phyloP scores from a whole-genome alignment of 257 asterid genomes.

The Vinca minor region DNA sequence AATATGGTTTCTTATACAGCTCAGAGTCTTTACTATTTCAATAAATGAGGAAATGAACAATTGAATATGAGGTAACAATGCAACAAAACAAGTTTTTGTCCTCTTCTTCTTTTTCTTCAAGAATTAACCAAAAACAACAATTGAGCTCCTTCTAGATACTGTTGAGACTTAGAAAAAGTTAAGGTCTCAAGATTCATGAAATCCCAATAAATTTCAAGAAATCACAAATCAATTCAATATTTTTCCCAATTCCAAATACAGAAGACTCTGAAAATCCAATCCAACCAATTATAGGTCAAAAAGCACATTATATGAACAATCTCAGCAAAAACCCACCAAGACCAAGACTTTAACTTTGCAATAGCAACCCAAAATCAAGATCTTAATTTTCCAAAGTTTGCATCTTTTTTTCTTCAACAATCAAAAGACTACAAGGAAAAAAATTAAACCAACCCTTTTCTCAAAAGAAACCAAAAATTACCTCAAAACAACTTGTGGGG shows the following conservation, averaged over 20 bases:
- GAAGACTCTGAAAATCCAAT: slow-evolving; percentile 7
- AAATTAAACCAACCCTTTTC: slow-evolving; percentile 22
- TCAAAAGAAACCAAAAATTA: slow-evolving; percentile 8
- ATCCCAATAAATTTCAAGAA: slow-evolving; percentile 7
- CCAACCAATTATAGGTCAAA: slow-evolving; percentile 17
- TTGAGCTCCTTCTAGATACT: too few relatives aligned
- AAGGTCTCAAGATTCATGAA: neutral
- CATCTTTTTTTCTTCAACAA: slow-evolving; percentile 20
- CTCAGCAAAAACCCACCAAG: slow-evolving; percentile 16
- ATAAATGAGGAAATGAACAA: neutral
- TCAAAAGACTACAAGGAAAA: slow-evolving; percentile 11
- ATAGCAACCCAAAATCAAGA: slow-evolving; percentile 19
- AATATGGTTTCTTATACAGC: too few relatives aligned
- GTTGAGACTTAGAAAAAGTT: neutral
- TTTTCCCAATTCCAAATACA: too few relatives aligned
- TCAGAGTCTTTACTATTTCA: neutral
- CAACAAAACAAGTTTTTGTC: neutral
- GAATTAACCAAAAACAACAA: neutral
- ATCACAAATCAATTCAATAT: slow-evolving; percentile 14
- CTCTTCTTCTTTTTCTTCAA: slow-evolving; percentile 11
- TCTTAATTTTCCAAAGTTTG: slow-evolving; percentile 8
- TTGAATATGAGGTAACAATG: neutral
- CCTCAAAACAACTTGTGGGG: slow-evolving; percentile 17
- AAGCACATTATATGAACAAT: slow-evolving; percentile 8
- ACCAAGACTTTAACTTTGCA: slow-evolving; percentile 12